These are phyloP conservation scores for Hippophae rhamnoides DNA, from an alignment of 306 rosid genomes.

Conservation along the genomic window DNA sequence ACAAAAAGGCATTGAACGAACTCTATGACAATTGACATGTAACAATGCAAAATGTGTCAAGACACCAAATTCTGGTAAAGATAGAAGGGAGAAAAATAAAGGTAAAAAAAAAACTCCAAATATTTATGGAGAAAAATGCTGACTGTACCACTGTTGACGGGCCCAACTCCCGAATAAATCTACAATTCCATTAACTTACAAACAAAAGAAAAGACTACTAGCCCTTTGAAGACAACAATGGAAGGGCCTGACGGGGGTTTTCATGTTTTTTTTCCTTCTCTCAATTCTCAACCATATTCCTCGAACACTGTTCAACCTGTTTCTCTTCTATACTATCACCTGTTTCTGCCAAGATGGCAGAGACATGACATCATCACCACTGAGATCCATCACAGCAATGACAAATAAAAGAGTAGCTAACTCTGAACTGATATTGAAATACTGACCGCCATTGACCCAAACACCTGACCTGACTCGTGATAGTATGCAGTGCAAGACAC, in stretches of 20 bases:
- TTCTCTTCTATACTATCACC: slow-evolving; percentile 19
- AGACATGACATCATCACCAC: slow-evolving; percentile 44
- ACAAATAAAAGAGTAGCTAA: slow-evolving; percentile 35
- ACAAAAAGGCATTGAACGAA: slow-evolving; percentile 10
- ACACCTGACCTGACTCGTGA: slow-evolving; percentile 62
- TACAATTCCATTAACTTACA: slow-evolving; percentile 32
- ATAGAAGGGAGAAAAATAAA: neutral
- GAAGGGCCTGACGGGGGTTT: slow-evolving; percentile 29
- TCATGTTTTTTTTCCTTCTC: slow-evolving; percentile 4
- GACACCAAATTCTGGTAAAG: slow-evolving; percentile 33
- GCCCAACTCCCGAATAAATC: slow-evolving; percentile 21
- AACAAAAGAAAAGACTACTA: slow-evolving; percentile 19
- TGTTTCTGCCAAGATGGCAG: slow-evolving; percentile 76
- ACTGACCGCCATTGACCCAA: slow-evolving; percentile 37
- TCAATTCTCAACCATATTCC: neutral
- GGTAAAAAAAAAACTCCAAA: slow-evolving; percentile 10
- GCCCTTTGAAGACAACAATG: slow-evolving; percentile 11
- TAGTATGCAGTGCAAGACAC: slow-evolving; percentile 65
- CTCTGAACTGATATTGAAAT: slow-evolving; percentile 42
- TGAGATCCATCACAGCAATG: slow-evolving; percentile 49
- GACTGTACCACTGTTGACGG: slow-evolving; percentile 28
- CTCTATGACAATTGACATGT: slow-evolving; percentile 23
- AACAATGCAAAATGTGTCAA: slow-evolving; percentile 20
- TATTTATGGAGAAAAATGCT: slow-evolving; percentile 24
- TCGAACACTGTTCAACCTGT: slow-evolving; percentile 22